Base-by-base conservation (phyloP, 768 basidiomycete genomes). In the Tephrocybe rancida region DNA sequence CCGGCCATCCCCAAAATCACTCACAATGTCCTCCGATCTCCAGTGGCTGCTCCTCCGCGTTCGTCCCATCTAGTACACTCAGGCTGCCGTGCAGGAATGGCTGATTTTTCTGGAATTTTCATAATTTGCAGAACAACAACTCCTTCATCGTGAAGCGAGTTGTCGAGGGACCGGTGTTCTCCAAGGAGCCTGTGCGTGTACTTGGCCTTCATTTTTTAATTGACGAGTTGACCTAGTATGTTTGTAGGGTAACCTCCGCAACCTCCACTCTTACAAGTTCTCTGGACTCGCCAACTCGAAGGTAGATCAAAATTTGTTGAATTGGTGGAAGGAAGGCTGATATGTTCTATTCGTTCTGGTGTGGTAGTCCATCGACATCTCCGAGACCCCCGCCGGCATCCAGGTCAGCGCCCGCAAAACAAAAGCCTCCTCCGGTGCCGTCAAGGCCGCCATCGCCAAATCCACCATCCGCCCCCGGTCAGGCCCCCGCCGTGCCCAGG, bases 21-120 rank as follows among this genome's bases (percentile, higher is more conserved):
- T 67, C 76, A 84, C 74, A 69, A 93, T 93, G 91, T 92, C 91
- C 66, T 68, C 76, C 78, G 92, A 95, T 72, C 90, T 96, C 73
- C 83, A 95, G 78, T 96, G 94, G 94, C 87, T 94, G 70, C 87
- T 96, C 57, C 74, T 92, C 70, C 90, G 90, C 68, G 90, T 92
- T 67, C 67, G 88, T 84, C 41, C 48, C 9, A 29, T 34, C 3
- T 21, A n/a, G n/a, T 44, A 21, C 6, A 11, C 35, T 14, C 34
- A 25, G 26, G 8, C 38, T 54, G 5, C 21, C 30, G 7, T 13
- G 7, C 37, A 5, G 13, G 24, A 21, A 22, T 35, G 5, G n/a
- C 55, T 52, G 32, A 55, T 45, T n/a, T 24, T 50, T 7, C 54
- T 25, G 54, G 37, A 34, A 58, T 37, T 37, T 37, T 37, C 16